Evolutionary conservation across 2,329 filamentous ascomycete species (phyloP).

Genomic region (Colletotrichum sp.): DNA sequence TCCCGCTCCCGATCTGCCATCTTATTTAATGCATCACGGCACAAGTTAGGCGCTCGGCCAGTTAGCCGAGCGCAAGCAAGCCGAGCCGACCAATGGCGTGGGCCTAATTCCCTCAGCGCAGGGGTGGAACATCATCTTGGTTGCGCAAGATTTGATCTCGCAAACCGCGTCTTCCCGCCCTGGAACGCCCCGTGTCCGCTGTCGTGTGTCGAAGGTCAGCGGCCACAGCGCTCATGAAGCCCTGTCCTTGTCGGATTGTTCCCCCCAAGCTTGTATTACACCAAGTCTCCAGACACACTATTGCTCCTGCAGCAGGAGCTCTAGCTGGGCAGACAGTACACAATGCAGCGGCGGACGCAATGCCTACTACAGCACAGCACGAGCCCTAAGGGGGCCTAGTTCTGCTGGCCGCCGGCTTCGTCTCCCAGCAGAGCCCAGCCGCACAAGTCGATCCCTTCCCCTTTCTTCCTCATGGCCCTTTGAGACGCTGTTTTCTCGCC

Average conservation of each 20-base stretch:
- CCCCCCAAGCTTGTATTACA: neutral
- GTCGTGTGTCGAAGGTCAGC: neutral
- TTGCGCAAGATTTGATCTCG: constrained; percentile 20
- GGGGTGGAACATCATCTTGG: neutral
- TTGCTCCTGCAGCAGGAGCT: neutral
- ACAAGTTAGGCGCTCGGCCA: constrained; percentile 3
- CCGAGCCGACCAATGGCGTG: constrained; percentile 7
- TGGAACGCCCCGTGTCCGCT: constrained; percentile 12
- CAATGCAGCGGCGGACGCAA: neutral
- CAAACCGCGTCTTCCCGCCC: constrained; percentile 17
- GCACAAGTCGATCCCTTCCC: neutral
- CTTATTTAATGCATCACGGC: neutral
- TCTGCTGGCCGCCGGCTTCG: neutral
- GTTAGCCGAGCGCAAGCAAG: constrained; percentile 1
- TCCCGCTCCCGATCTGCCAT: neutral
- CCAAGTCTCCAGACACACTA: neutral
- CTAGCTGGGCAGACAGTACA: neutral
- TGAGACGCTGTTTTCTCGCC: neutral
- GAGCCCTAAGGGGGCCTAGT: neutral
- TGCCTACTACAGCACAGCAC: neutral
- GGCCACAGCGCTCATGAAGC: neutral
- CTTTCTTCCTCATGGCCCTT: neutral
- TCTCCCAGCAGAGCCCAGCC: neutral
- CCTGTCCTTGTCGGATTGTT: constrained; percentile 8
- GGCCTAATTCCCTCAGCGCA: neutral